phyloP scores from a whole-genome alignment of 176 grass and related monocot genomes.

The Cenchrus purpureus region DNA sequence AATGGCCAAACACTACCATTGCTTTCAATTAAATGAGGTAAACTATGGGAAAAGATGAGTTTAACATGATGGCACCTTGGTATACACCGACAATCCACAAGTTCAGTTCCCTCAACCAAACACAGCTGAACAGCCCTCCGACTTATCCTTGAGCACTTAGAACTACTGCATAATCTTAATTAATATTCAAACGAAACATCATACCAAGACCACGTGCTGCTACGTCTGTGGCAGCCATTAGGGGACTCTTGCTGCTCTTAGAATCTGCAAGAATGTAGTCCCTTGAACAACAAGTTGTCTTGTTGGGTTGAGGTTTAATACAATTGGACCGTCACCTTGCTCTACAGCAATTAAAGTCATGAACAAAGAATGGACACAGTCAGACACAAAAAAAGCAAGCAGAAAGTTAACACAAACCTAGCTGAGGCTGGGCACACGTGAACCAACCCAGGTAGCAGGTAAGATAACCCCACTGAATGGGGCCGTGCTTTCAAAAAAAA shows the following conservation, averaged over 20 bases:
- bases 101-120: slow-evolving; percentile 90
- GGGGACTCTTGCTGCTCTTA: slow-evolving; percentile 89
- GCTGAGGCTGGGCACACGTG: slow-evolving; percentile 87
- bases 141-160: slow-evolving; percentile 73
- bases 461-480: too few species aligned
- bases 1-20: slow-evolving; percentile 74
- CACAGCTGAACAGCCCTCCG: slow-evolving; percentile 84
- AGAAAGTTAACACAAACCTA: slow-evolving; percentile 62
- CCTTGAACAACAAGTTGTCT: slow-evolving; percentile 94
- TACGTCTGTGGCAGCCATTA: slow-evolving; percentile 99
- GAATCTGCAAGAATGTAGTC: slow-evolving; percentile 93
- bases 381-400: not conserved
- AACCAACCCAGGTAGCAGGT: slow-evolving; percentile 81
- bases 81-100: slow-evolving; percentile 89
- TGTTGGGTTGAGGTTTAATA: slow-evolving; percentile 89
- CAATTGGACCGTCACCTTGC: slow-evolving; percentile 85
- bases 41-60: slow-evolving; percentile 57
- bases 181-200: slow-evolving; percentile 80
- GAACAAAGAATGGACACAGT: not conserved
- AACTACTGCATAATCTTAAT: slow-evolving; percentile 60
- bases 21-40: slow-evolving; percentile 70
- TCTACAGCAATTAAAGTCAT: slow-evolving; percentile 47
- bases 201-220: slow-evolving; percentile 99
- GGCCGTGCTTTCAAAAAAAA: too few species aligned
- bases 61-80: slow-evolving; percentile 91